These are phyloP conservation scores for Trypanosoma scelopori DNA, from an alignment of 208 protist species.

Conservation along the genomic window DNA sequence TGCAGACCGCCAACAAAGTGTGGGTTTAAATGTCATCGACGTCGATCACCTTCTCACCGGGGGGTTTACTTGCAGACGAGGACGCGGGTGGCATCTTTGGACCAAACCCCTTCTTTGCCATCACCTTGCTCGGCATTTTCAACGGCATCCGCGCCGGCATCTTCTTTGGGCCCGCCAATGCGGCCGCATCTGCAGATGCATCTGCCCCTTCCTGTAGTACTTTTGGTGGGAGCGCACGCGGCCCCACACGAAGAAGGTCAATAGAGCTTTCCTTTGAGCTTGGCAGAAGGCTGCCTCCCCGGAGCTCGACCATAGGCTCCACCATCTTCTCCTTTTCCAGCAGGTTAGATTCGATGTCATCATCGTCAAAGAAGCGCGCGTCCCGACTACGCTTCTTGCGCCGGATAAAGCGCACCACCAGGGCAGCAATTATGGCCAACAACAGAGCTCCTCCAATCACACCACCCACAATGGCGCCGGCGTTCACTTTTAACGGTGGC, in stretches of 20 bases:
- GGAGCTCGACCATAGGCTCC: neutral
- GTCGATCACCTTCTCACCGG: neutral
- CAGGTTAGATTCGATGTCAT: constrained; percentile 2
- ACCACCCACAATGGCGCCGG: neutral
- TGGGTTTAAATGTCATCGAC: constrained; percentile 2
- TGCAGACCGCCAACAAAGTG: neutral
- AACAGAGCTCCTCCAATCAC: constrained; percentile 9
- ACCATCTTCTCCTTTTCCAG: neutral
- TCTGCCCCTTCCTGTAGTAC: neutral
- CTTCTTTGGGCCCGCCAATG: neutral
- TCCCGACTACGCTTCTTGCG: constrained; percentile 19
- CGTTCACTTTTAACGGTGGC: neutral
- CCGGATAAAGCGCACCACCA: constrained; percentile 6
- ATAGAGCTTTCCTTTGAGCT: constrained; percentile 9
- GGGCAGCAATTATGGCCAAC: neutral
- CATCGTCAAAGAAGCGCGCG: constrained; percentile 29
- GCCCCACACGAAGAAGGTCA: neutral
- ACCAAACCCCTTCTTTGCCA: constrained; percentile 2
- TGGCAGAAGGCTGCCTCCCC: neutral
- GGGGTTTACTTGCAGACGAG: neutral
- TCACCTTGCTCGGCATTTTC: constrained; percentile 1
- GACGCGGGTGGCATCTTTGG: neutral
- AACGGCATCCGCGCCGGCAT: neutral
- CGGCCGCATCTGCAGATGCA: neutral
- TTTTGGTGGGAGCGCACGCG: neutral